These are phyloP conservation scores for Ophiostoma sp. DNA, from an alignment of 2,329 filamentous ascomycete species.

Conservation along the genomic window DNA sequence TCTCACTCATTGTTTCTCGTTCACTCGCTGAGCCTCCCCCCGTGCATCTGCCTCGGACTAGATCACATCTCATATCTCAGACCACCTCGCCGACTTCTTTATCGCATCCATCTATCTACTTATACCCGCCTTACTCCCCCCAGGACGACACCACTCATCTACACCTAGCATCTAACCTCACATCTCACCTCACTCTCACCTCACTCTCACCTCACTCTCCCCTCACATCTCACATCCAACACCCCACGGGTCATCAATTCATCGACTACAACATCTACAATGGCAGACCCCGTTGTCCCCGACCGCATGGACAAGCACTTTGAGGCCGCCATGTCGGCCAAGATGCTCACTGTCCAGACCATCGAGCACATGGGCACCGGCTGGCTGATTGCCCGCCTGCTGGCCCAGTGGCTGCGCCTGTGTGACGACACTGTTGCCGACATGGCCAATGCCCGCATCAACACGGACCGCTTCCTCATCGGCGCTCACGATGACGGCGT, in stretches of 20 bases:
- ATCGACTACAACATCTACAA: neutral
- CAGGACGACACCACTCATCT: no score
- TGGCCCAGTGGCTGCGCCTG: slow-evolving; percentile 16
- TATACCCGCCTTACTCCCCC: neutral
- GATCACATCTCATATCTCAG: neutral
- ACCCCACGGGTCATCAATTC: neutral
- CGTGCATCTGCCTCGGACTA: neutral
- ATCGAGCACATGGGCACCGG: slow-evolving; percentile 1
- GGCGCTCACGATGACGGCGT: slow-evolving; percentile 20
- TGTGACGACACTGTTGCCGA: slow-evolving; percentile 5
- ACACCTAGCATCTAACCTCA: no score
- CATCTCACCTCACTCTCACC: no score
- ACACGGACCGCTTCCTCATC: slow-evolving; percentile 16
- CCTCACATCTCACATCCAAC: neutral
- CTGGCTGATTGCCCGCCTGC: slow-evolving; percentile 16
- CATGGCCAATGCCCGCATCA: slow-evolving; percentile 9
- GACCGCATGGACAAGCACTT: slow-evolving; percentile 16
- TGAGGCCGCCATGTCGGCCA: slow-evolving; percentile 14
- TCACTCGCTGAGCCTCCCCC: neutral
- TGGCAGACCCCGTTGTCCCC: neutral
- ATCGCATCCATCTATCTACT: neutral
- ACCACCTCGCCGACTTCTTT: neutral
- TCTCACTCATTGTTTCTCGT: neutral
- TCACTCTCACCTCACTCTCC: neutral
- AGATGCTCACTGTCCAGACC: slow-evolving; percentile 15